Base-by-base conservation (phyloP, 2,329 filamentous ascomycete genomes). In the Cladobotryum mycophilum region DNA sequence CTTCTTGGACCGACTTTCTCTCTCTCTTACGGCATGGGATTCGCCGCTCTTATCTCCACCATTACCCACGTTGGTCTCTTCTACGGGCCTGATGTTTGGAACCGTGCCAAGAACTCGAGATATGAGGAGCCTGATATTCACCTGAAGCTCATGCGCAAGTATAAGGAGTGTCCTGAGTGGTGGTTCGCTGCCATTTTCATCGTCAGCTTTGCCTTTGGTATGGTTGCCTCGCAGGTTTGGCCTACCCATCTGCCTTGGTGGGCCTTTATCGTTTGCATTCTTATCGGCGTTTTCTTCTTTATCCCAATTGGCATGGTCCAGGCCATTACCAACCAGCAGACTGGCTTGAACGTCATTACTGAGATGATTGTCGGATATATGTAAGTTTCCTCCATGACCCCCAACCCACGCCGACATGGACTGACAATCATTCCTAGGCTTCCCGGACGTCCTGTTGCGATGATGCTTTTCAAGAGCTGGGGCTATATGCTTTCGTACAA, bases 21-120 rank as follows among this genome's bases (percentile, higher is more conserved):
- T 3, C 58, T 82, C 9, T 68, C 66, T 4, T 83, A 82, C 57
- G 78, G 76, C 30, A 67, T 82, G 45, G 74, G 72, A 1, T 83
- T 83, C 58, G 80, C 79, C 2, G 69, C 72, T 2, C 71, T 82
- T 14, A 65, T 76, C 1, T 67, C 78, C 0, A 71, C 80, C 1
- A 60, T 83, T 8, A 62, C 77, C 0, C 75, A 82, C 58, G 72
- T 71, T 4, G 66, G 55, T 22, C 65, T 82, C 2, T 79, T 77
- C 59, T 73, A 82, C 53, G 73, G 79, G 5, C 56, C 67, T 15
- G 73, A 79, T 18, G 70, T 82, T 33, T 56, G 62, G 53, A 53
- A 56, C 17, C 64, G 66, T 13, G 57, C 58, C 36, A 56, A 57
- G 37, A 58, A 55, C 20, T 58, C 59, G 34, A 57, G 60, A 22